These are phyloP conservation scores for Alternaria burnsii DNA, from an alignment of 2,329 filamentous ascomycete species.

Conservation along the genomic window DNA sequence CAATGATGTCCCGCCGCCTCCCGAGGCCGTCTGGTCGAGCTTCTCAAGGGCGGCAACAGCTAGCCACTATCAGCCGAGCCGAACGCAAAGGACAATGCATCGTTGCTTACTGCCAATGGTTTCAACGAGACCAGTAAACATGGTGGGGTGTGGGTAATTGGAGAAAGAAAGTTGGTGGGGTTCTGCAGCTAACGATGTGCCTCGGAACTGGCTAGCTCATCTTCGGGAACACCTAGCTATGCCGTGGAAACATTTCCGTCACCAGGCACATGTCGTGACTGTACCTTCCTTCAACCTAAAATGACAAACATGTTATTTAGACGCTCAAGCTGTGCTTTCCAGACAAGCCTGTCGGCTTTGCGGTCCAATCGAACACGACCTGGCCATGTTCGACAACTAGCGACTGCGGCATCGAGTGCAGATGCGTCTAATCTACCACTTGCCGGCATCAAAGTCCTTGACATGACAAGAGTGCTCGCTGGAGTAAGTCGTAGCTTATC, in stretches of 20 bases:
- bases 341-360: slow-evolving; percentile 6
- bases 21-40: slow-evolving; percentile 75
- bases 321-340: slow-evolving; percentile 25
- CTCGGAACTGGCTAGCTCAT: slow-evolving; percentile 28
- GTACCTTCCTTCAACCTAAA: slow-evolving; percentile 5
- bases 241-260: slow-evolving; percentile 14
- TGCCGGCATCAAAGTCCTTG: slow-evolving; percentile 85
- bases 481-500: slow-evolving; percentile 69
- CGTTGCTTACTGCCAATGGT: slow-evolving; percentile 78
- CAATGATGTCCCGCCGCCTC: slow-evolving; percentile 84
- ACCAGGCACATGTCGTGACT: slow-evolving; percentile 1
- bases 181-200: slow-evolving; percentile 25
- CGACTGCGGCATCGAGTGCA: slow-evolving; percentile 51
- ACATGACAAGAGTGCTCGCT: slow-evolving; percentile 95
- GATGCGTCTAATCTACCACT: slow-evolving; percentile 70
- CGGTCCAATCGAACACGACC: slow-evolving; percentile 20
- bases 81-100: slow-evolving; percentile 9
- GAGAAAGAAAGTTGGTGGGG: slow-evolving; percentile 30
- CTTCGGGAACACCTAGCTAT: slow-evolving; percentile 19
- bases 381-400: slow-evolving; percentile 47
- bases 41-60: slow-evolving; percentile 83
- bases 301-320: slow-evolving; percentile 26
- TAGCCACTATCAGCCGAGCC: slow-evolving; percentile 56
- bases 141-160: slow-evolving; percentile 53
- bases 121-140: slow-evolving; percentile 82